Base-by-base conservation (phyloP, 352 stramenopile species). In the Poterioochromonas sp. region DNA sequence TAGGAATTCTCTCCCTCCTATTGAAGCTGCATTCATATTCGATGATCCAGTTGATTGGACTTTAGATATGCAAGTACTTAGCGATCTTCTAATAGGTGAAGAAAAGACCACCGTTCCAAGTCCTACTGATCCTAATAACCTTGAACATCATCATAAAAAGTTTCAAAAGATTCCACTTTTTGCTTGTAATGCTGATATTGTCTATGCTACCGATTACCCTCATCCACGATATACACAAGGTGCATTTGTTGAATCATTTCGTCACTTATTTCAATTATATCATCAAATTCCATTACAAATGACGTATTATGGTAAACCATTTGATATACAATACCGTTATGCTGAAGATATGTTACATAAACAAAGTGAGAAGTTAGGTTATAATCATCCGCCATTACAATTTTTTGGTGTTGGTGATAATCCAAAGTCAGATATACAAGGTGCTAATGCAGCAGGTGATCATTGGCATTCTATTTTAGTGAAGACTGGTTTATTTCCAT, bases 361-460 rank as follows among this genome's bases (percentile, higher is more conserved):
- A n/a, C 11, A 20, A n/a, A 1, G 8, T n/a, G 29, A 41, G 11
- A 12, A 41, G 5, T 41, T 29, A 2, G 11, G 29, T 44, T 29
- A n/a, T 49, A 65, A 12, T 15, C 11, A 41, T n/a, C 5, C 8
- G n/a, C 29, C 29, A 15, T 41, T 2, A 26, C 5, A 26, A 20
- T 71, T 49, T 71, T 71, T 37, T 29, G 62, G 62, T 49, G 26
- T 71, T 22, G 62, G 62, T 37, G 62, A 71, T 29, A 71, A 71
- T 71, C 62, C 62, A 5, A 44, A 39, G 5, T 71, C 62, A 32
- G 62, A 71, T 71, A 44, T 71, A 26, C 11, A 29, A 44, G 62
- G 62, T 20, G 62, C 62, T 49, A 71, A 71, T n/a, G 40, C 18
- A 32, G 62, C 62, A n/a, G 62, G 62, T 2, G 29, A 71, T n/a